phyloP scores from a whole-genome alignment of 345 rosid species.

The Lumnitzera littorea region DNA sequence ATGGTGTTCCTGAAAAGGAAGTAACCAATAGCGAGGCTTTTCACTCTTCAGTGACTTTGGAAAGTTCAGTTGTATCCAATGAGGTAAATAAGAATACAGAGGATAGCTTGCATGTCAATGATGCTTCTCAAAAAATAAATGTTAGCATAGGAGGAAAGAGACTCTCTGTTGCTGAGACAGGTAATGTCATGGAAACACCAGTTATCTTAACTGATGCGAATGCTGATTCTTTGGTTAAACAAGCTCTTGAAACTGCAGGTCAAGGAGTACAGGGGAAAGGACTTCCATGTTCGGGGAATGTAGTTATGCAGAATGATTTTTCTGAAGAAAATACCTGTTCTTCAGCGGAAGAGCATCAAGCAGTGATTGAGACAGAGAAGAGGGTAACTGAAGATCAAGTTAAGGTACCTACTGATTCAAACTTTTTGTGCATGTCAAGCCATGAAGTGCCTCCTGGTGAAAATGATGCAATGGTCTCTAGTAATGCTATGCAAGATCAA shows the following conservation, averaged over 20 bases:
- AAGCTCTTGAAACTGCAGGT: constrained; percentile 8
- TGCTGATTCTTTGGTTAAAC: neutral
- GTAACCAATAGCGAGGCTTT: too few relatives aligned
- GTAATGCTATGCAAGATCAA: constrained; percentile 11
- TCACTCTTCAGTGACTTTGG: too few relatives aligned
- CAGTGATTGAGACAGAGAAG: neutral
- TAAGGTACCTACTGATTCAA: constrained; percentile 33
- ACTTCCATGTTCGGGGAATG: neutral
- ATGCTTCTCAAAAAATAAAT: constrained; percentile 11
- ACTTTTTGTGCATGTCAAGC: constrained; percentile 18
- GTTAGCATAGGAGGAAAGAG: constrained; percentile 18
- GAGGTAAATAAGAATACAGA: constrained; percentile 25
- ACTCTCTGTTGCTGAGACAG: constrained; percentile 28
- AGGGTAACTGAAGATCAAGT: neutral
- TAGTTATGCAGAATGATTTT: neutral
- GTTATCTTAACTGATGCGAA: neutral
- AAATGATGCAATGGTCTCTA: constrained; percentile 14
- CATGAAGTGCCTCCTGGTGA: constrained; percentile 21
- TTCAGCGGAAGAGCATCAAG: too few relatives aligned
- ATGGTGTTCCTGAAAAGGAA: too few relatives aligned
- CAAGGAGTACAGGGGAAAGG: neutral
- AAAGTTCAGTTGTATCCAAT: constrained; percentile 4
- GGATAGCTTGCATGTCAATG: constrained; percentile 5
- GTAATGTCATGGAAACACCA: constrained; percentile 4
- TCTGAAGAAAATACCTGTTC: neutral